Base-by-base conservation (phyloP, 257 asterid species). In the Gentiana macrophylla region DNA sequence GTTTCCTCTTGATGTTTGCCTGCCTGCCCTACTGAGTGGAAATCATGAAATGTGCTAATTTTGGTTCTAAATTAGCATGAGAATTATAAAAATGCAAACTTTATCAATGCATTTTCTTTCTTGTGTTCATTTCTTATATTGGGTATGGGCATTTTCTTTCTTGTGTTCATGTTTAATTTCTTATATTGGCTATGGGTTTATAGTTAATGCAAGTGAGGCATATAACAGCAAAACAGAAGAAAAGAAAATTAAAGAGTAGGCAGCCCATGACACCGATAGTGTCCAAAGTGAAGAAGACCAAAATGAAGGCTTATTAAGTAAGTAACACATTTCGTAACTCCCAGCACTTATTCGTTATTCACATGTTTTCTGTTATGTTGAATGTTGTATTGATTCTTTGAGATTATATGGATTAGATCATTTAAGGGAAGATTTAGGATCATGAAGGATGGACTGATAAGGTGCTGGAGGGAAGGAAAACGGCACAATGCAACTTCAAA, bases 391-490 rank as follows among this genome's bases (percentile, higher is more conserved):
- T 36, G 32, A 1, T 47, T 35, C n/a, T 2, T 13, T 52, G n/a
- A 43, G 2, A 8, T 53, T 54, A 9, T 24, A 34, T 43, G 37
- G 46, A 15, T 76, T 61, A 85, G 95, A 81, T 83, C 94, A n/a
- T 86, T 37, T 58, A 86, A 86, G 68, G 85, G 76, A 47, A 78
- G 95, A 70, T 86, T 86, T 69, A 81, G 89, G 69, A 50, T 71
- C 15, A 83, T 80, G 95, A 57, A 79, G 4, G 86, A 86, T 58
- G 95, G 95, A 13, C 76, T 62, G 77, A 80, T 80, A 65, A 72
- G 84, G 73, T 83, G 89, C 32, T 86, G 95, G 95, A 83, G 77
- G 63, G 93, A 60, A 67, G 95, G 93, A 67, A 86, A 77, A 75
- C 63, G 84, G 49, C 95, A 86, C 65, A 86, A 86, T 73, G 95